Evolutionary conservation across 2,329 filamentous ascomycete species (phyloP).

Genomic region (Paecilomyces dactylethromorphus): DNA sequence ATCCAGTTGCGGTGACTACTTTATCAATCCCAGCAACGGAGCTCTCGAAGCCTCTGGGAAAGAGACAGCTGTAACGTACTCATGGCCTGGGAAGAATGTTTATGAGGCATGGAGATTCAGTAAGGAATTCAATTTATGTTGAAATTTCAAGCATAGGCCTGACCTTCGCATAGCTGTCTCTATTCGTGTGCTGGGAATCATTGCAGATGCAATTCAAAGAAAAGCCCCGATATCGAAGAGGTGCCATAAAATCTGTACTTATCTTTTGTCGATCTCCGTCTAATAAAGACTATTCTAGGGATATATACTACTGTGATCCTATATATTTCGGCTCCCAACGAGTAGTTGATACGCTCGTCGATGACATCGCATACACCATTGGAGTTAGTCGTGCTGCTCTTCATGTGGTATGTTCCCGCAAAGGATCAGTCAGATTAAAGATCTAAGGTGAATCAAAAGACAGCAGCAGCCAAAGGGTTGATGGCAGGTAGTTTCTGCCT

Average conservation of each 20-base stretch:
- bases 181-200: conserved; percentile 49
- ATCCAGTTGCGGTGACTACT: conserved; percentile 8
- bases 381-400: conserved; percentile 48
- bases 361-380: conserved; percentile 56
- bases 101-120: conserved; percentile 52
- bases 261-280: neutral
- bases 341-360: conserved; percentile 52
- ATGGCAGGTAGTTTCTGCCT: conserved; percentile 28
- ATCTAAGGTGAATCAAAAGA: conserved; percentile 20
- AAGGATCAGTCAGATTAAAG: neutral
- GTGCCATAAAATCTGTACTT: conserved; percentile 23
- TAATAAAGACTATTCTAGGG: conserved; percentile 34
- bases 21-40: conserved; percentile 21
- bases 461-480: conserved; percentile 39
- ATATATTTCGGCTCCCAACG: conserved; percentile 52
- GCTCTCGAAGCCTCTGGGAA: conserved; percentile 18
- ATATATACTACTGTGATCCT: conserved; percentile 59
- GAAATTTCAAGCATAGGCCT: no score
- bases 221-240: conserved; percentile 51
- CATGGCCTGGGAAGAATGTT: conserved; percentile 49
- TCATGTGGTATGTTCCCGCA: conserved; percentile 44
- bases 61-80: conserved; percentile 28
- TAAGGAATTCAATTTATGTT: conserved; percentile 12
- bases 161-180: conserved; percentile 48
- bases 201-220: conserved; percentile 46